Percentiles rank a stretch among this genome's conserved stretches.
Evolutionary conservation across 352 stramenopile species (phyloP).

Genomic region (Phytophthora capsici): DNA sequence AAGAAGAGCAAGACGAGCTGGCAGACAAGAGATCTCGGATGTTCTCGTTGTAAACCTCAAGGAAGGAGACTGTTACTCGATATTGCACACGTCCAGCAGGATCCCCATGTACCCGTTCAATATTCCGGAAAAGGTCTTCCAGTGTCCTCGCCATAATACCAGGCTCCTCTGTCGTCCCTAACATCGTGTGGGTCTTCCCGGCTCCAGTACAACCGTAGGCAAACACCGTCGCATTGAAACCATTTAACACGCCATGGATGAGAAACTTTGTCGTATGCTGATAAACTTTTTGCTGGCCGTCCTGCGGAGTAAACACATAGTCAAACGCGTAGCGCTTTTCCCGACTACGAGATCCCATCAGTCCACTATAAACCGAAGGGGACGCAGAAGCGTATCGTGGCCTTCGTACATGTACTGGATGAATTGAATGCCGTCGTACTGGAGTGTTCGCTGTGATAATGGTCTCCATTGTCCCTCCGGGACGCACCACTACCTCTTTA

Average conservation of each 20-base stretch:
- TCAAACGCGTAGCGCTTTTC: conserved; percentile 93
- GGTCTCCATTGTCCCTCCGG: conserved; percentile 12
- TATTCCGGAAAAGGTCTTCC: conserved; percentile 84
- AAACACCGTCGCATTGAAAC: conserved; percentile 93
- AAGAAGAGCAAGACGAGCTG: conserved; percentile 28
- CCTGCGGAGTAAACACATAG: conserved; percentile 77
- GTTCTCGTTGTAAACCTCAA: conserved; percentile 95
- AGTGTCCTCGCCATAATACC: conserved; percentile 92
- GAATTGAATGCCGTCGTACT: conserved; percentile 28
- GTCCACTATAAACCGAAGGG: conserved; percentile 13
- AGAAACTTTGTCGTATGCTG: conserved; percentile 89
- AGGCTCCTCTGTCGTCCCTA: conserved; percentile 80
- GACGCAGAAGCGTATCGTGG: conserved; percentile 41
- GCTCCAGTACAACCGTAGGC: conserved; percentile 90
- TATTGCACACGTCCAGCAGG: conserved; percentile 20
- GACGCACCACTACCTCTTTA: conserved; percentile 81
- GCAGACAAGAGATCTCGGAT: conserved; percentile 88
- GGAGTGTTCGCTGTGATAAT: conserved; percentile 17
- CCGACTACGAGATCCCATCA: conserved; percentile 28
- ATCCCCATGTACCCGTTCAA: conserved; percentile 44
- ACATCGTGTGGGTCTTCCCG: conserved; percentile 94
- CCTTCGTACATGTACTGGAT: conserved; percentile 47
- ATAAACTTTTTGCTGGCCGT: conserved; percentile 86
- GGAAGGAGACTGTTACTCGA: conserved; percentile 85
- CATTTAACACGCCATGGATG: conserved; percentile 88